Conservation (phyloP, 495 filamentous ascomycete species). For the Penicillium angulare region DNA sequence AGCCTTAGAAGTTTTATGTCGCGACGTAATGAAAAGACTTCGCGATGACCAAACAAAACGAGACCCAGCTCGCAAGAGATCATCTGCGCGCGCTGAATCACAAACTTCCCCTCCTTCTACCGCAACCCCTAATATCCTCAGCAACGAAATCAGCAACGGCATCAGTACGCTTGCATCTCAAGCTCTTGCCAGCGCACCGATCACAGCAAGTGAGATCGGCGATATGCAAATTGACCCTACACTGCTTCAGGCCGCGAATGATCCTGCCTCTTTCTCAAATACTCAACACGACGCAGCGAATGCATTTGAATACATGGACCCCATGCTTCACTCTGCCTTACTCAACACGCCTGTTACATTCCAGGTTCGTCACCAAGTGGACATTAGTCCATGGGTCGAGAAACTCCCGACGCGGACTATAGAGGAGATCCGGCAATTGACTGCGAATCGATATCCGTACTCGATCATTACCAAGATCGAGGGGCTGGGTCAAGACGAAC, state of each 20-base stretch:
- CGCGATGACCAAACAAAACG: conserved; percentile 63
- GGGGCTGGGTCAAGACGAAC: conserved; percentile 60
- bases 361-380: conserved; percentile 52
- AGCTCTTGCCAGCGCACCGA: conserved; percentile 47
- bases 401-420: conserved; percentile 56
- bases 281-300: conserved; percentile 38
- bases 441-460: conserved; percentile 55
- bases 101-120: conserved; percentile 23
- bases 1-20: conserved; percentile 66
- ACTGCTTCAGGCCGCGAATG: conserved; percentile 52
- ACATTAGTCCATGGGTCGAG: conserved; percentile 57
- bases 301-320: conserved; percentile 39
- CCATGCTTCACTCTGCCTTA: conserved; percentile 26
- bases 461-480: conserved; percentile 57
- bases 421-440: conserved; percentile 53
- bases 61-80: conserved; percentile 54
- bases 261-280: conserved; percentile 42
- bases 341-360: conserved; percentile 60
- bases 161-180: conserved; percentile 54
- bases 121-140: conserved; percentile 24
- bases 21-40: conserved; percentile 74
- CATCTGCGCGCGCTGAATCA: conserved; percentile 20
- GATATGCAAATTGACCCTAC: conserved; percentile 69
- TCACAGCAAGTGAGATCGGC: conserved; percentile 41
- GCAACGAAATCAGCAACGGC: conserved; percentile 40